Evolutionary conservation across 2,329 filamentous ascomycete species (phyloP).

Genomic region (Ceratocystis destructans): DNA sequence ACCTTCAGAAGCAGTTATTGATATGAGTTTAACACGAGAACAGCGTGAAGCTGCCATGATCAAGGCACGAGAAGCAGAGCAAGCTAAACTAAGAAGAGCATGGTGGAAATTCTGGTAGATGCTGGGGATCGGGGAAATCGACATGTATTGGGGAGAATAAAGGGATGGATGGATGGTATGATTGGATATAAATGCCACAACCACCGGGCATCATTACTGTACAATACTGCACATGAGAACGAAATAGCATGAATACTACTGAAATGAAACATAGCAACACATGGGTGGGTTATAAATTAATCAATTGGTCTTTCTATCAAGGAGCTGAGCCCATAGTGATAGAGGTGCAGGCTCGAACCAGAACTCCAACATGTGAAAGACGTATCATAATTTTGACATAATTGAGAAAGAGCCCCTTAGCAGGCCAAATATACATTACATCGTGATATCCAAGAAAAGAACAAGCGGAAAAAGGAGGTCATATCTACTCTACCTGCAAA

Average conservation of each 20-base stretch:
- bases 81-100: conserved; percentile 27
- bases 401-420: not conserved
- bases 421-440: not conserved
- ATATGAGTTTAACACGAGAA: conserved; percentile 9
- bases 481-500: not conserved
- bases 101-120: conserved; percentile 46
- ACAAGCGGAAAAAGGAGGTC: not conserved
- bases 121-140: not conserved
- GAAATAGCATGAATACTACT: not conserved
- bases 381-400: not conserved
- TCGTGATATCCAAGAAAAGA: not conserved
- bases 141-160: not conserved
- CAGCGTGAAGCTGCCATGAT: conserved; percentile 18
- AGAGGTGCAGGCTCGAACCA: not conserved
- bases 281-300: not conserved
- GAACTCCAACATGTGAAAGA: not conserved
- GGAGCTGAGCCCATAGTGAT: not conserved
- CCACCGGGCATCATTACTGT: not conserved
- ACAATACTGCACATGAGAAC: conserved; percentile 19
- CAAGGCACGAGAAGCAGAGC: conserved; percentile 25
- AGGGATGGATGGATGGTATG: not conserved
- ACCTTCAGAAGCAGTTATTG: conserved; percentile 7
- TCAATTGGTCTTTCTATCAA: not conserved
- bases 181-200: conserved; percentile 1
- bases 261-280: not conserved